These are phyloP conservation scores for Aspergillus sp. DNA, from an alignment of 2,329 filamentous ascomycete species.

Conservation along the genomic window DNA sequence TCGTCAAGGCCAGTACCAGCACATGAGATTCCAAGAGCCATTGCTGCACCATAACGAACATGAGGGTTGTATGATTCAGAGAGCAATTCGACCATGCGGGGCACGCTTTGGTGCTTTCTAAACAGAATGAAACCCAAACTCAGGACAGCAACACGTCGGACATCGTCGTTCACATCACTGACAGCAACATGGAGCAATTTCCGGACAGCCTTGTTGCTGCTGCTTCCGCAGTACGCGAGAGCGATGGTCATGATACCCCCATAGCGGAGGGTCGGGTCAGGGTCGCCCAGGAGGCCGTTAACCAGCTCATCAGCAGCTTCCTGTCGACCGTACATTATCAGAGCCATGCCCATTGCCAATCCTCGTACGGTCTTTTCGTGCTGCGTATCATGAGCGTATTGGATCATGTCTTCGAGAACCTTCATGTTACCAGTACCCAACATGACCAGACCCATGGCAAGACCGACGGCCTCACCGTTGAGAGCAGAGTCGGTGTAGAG, in stretches of 20 bases:
- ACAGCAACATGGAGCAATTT: slow-evolving; percentile 94
- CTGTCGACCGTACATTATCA: slow-evolving; percentile 97
- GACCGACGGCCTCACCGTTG: slow-evolving; percentile 92
- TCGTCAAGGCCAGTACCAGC: slow-evolving; percentile 94
- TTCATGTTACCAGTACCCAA: slow-evolving; percentile 94
- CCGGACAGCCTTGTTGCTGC: slow-evolving; percentile 97
- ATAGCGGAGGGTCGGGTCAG: slow-evolving; percentile 89
- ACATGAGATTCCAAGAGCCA: slow-evolving; percentile 97
- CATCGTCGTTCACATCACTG: slow-evolving; percentile 97
- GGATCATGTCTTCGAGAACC: slow-evolving; percentile 93
- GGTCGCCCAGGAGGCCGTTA: slow-evolving; percentile 86
- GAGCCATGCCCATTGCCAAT: slow-evolving; percentile 90
- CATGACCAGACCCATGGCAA: slow-evolving; percentile 98
- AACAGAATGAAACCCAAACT: slow-evolving; percentile 97
- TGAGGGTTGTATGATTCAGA: slow-evolving; percentile 99
- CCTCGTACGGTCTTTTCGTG: slow-evolving; percentile 99
- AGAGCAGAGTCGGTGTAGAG: slow-evolving; percentile 92
- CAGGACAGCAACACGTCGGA: slow-evolving; percentile 94
- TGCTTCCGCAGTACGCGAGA: slow-evolving; percentile 92
- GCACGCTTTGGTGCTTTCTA: slow-evolving; percentile 94
- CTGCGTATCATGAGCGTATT: slow-evolving; percentile 95
- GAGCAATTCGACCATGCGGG: slow-evolving; percentile 96
- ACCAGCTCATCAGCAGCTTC: slow-evolving; percentile 94
- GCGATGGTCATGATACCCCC: slow-evolving; percentile 99
- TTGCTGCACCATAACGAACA: slow-evolving; percentile 94